These are phyloP conservation scores for Daedaleopsis nitida DNA, from an alignment of 768 basidiomycete species.

Conservation along the genomic window DNA sequence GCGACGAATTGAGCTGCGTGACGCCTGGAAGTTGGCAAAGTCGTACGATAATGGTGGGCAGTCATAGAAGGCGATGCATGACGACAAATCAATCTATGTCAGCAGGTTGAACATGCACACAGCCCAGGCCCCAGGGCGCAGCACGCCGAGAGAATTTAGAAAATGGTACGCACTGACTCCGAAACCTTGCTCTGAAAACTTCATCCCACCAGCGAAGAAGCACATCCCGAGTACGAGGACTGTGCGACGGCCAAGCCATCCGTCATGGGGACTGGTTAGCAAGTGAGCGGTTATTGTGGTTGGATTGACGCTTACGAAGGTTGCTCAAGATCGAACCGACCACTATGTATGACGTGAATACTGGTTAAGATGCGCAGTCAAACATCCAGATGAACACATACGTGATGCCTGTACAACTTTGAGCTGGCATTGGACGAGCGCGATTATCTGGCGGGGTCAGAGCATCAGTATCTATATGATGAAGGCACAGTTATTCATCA, in stretches of 20 bases:
- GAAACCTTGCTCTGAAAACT: constrained; percentile 81
- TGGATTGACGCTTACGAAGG: constrained; percentile 34
- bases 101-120: background rate
- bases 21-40: constrained; percentile 38
- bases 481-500: background rate
- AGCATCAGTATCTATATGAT: constrained; percentile 11
- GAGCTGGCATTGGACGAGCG: constrained; percentile 46
- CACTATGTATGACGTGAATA: constrained; percentile 28
- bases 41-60: background rate
- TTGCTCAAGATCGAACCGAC: constrained; percentile 52
- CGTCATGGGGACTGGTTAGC: background rate
- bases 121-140: background rate
- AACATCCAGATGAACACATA: constrained; percentile 22
- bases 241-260: background rate
- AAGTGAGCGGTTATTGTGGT: background rate
- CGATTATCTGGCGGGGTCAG: constrained; percentile 42
- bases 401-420: constrained; percentile 47
- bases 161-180: constrained; percentile 56
- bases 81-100: background rate
- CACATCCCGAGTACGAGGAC: constrained; percentile 82
- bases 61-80: background rate
- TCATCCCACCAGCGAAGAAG: constrained; percentile 82
- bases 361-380: background rate
- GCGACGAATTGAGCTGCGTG: constrained; percentile 72
- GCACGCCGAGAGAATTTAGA: background rate